phyloP scores from a whole-genome alignment of 2,329 filamentous ascomycete species.

The Exserohilum turcica region DNA sequence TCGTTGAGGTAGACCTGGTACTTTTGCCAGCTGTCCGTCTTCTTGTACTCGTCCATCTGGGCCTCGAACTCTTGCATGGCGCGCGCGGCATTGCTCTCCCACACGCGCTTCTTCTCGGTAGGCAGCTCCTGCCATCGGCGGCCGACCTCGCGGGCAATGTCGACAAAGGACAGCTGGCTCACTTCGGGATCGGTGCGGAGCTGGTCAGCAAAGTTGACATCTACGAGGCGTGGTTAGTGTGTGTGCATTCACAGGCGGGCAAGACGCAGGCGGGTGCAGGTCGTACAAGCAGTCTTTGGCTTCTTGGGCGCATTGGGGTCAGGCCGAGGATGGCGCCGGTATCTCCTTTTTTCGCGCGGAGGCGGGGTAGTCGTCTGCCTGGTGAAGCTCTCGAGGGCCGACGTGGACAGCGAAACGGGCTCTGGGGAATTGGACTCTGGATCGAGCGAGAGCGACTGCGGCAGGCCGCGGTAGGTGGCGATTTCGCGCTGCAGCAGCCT shows the following conservation, averaged over 20 bases:
- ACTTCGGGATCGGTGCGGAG: conserved; percentile 45
- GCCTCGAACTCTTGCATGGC: conserved; percentile 47
- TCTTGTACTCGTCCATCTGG: conserved; percentile 49
- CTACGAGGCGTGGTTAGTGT: conserved; percentile 28
- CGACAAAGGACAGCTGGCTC: conserved; percentile 45
- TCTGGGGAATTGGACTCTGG: conserved; percentile 24
- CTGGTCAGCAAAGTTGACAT: conserved; percentile 51
- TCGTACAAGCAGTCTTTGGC: conserved; percentile 49
- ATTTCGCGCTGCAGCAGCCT: conserved; percentile 49
- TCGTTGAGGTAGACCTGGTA: conserved; percentile 45
- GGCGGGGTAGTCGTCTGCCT: conserved; percentile 30
- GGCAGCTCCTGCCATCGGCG: conserved; percentile 47
- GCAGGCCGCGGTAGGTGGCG: conserved; percentile 43
- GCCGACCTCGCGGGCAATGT: conserved; percentile 48
- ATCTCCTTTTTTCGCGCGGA: conserved; percentile 44
- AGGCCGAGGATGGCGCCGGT: conserved; percentile 45
- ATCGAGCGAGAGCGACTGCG: conserved; percentile 34
- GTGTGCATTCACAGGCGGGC: background rate
- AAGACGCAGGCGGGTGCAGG: background rate
- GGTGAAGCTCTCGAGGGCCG: conserved; percentile 35
- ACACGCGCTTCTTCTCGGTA: conserved; percentile 43
- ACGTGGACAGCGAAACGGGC: conserved; percentile 35
- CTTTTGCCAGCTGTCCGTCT: conserved; percentile 44
- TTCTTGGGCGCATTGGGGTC: conserved; percentile 48
- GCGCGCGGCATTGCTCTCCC: conserved; percentile 47